Evolutionary conservation across 257 asterid genomes (phyloP).

Genomic region (Henckelia pumila): DNA sequence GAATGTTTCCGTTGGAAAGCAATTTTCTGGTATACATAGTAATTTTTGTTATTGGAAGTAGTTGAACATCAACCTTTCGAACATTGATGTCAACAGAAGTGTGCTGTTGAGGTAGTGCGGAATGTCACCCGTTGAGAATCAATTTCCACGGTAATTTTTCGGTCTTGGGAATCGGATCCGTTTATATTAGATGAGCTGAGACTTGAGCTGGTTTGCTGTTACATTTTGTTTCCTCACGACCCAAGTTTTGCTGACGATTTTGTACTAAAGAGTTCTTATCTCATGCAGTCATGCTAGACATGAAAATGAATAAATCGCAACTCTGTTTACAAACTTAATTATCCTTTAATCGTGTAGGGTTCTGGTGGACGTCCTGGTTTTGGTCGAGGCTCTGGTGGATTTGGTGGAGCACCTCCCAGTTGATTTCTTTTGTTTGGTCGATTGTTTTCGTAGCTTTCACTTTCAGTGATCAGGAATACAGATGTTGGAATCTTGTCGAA

Average conservation of each 20-base stretch:
- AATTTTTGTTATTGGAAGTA: no score
- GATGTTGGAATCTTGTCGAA: constrained; percentile 19
- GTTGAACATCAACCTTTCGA: no score
- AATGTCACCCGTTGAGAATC: no score
- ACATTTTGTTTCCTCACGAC: no score
- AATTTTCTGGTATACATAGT: background rate
- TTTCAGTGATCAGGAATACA: constrained; percentile 18
- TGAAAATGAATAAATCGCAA: background rate
- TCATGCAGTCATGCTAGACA: background rate
- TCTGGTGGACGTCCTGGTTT: constrained; percentile 47
- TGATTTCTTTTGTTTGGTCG: constrained; percentile 23
- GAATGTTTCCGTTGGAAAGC: background rate
- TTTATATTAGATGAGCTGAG: no score
- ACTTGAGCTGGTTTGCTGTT: no score
- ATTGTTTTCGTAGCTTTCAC: background rate
- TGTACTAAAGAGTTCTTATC: background rate
- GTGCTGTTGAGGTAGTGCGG: no score
- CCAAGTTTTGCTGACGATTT: background rate
- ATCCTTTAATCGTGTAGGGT: constrained; percentile 34
- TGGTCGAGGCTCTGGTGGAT: constrained; percentile 56
- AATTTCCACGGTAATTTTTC: no score
- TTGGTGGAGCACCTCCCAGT: constrained; percentile 50
- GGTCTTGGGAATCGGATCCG: no score
- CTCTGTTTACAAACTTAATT: no score
- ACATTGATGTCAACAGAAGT: no score